These are phyloP conservation scores for Colletotrichum spinosum DNA, from an alignment of 2,329 filamentous ascomycete species.

Conservation along the genomic window DNA sequence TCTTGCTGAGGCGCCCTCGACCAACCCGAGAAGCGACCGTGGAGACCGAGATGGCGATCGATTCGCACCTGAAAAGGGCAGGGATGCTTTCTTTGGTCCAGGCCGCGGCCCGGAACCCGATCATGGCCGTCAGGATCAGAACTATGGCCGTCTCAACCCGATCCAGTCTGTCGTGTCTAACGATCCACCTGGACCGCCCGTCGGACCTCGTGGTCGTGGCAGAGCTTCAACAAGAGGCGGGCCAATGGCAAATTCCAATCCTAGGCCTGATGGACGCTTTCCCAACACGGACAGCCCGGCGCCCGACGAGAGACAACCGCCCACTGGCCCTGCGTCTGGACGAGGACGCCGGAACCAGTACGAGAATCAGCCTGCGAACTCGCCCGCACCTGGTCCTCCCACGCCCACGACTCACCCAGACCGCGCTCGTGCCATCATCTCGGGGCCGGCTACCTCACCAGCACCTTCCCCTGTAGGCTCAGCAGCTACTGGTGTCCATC, in stretches of 20 bases:
- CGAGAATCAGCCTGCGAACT: slow-evolving; percentile 25
- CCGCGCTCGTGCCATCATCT: slow-evolving; percentile 27
- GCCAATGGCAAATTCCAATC: slow-evolving; percentile 50
- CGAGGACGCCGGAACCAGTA: slow-evolving; percentile 52
- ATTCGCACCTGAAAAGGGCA: slow-evolving; percentile 51
- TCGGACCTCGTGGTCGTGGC: slow-evolving; percentile 67
- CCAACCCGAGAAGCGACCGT: slow-evolving; percentile 51
- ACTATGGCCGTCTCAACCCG: slow-evolving; percentile 71
- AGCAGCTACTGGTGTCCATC: slow-evolving; percentile 55
- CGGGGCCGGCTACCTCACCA: slow-evolving; percentile 31
- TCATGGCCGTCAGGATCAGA: slow-evolving; percentile 68
- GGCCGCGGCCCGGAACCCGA: slow-evolving; percentile 59
- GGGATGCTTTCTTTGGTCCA: slow-evolving; percentile 54
- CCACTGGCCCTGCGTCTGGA: slow-evolving; percentile 64
- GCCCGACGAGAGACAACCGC: slow-evolving; percentile 61
- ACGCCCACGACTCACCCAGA: slow-evolving; percentile 30
- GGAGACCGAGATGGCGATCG: slow-evolving; percentile 55
- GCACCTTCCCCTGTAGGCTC: slow-evolving; percentile 41
- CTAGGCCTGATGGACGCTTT: slow-evolving; percentile 57
- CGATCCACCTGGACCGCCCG: slow-evolving; percentile 63
- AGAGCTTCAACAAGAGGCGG: slow-evolving; percentile 54
- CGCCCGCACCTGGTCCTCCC: slow-evolving; percentile 28
- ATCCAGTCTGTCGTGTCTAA: slow-evolving; percentile 56
- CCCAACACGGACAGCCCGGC: slow-evolving; percentile 54
- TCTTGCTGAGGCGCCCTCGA: slow-evolving; percentile 44